A percentile compares a stretch with the other conserved stretches of the same genome.
These are phyloP conservation scores for Teratosphaeria gauchensis DNA, from an alignment of 2,329 filamentous ascomycete genomes.

Conservation along the genomic window DNA sequence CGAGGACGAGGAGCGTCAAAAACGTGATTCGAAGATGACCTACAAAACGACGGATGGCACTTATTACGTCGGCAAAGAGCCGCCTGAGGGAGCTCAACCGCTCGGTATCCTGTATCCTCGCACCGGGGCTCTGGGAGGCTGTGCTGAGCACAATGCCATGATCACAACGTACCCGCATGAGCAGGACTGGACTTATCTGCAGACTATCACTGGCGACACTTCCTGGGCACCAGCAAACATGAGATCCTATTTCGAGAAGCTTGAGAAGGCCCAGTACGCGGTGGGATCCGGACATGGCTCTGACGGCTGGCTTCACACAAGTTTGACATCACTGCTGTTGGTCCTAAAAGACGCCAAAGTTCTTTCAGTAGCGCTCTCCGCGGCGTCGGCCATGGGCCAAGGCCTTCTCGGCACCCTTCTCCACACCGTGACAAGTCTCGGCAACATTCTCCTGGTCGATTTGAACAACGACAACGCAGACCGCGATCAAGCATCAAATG, in stretches of 20 bases:
- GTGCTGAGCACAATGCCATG: constrained; percentile 52
- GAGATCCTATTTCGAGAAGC: constrained; percentile 44
- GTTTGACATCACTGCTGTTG: constrained; percentile 40
- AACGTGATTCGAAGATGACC: constrained; percentile 49
- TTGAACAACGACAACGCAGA: neutral
- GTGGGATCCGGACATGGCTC: constrained; percentile 45
- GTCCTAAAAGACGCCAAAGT: constrained; percentile 44
- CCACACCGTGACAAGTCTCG: neutral
- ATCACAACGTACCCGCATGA: constrained; percentile 51
- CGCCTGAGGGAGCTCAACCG: constrained; percentile 42
- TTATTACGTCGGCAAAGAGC: constrained; percentile 45
- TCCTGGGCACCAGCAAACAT: constrained; percentile 51
- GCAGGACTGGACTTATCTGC: constrained; percentile 51
- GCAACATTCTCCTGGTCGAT: neutral
- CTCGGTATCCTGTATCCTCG: constrained; percentile 51
- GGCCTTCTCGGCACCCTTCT: neutral
- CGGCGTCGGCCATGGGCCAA: constrained; percentile 1
- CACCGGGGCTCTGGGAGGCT: constrained; percentile 48
- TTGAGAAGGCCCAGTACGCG: constrained; percentile 42
- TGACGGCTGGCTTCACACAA: constrained; percentile 42
- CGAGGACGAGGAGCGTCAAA: constrained; percentile 42
- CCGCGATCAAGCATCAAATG: neutral
- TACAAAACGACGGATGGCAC: constrained; percentile 44
- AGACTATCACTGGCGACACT: constrained; percentile 48
- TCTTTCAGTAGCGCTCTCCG: constrained; percentile 36